Evolutionary conservation across 2,329 filamentous ascomycete genomes (phyloP).

Genomic region (Calonectria ilicicola): DNA sequence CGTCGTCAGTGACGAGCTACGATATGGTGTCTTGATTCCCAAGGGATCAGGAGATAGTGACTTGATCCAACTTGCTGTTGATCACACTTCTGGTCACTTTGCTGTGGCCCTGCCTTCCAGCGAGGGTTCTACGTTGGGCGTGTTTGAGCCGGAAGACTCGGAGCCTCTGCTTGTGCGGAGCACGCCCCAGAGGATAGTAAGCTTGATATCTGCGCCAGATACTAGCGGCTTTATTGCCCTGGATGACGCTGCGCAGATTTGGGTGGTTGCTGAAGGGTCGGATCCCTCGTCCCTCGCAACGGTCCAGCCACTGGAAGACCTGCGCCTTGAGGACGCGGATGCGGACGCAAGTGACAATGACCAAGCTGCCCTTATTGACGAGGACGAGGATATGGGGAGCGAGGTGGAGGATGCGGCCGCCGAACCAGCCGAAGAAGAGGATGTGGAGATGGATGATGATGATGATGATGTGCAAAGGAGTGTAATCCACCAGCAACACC

Average conservation of each 20-base stretch:
- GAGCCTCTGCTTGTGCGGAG: slow-evolving; percentile 70
- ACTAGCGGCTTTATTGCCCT: slow-evolving; percentile 81
- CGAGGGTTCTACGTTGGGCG: slow-evolving; percentile 67
- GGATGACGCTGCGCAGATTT: slow-evolving; percentile 81
- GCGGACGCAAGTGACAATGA: slow-evolving; percentile 43
- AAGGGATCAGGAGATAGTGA: slow-evolving; percentile 53
- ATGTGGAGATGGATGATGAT: slow-evolving; percentile 59
- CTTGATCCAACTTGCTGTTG: slow-evolving; percentile 78
- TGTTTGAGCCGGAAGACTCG: slow-evolving; percentile 74
- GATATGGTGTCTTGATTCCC: slow-evolving; percentile 72
- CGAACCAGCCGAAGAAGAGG: slow-evolving; percentile 54
- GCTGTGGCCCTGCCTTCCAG: slow-evolving; percentile 68
- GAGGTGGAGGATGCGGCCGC: slow-evolving; percentile 54
- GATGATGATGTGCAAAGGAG: slow-evolving; percentile 64
- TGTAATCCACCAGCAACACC: slow-evolving; percentile 75
- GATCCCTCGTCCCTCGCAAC: slow-evolving; percentile 64
- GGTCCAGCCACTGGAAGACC: slow-evolving; percentile 66
- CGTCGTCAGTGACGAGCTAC: slow-evolving; percentile 80
- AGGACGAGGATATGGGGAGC: slow-evolving; percentile 55
- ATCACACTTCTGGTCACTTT: slow-evolving; percentile 73
- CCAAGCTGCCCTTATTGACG: slow-evolving; percentile 43
- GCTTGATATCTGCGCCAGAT: slow-evolving; percentile 72
- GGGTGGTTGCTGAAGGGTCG: slow-evolving; percentile 70
- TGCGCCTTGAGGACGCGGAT: slow-evolving; percentile 59
- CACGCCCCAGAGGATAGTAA: slow-evolving; percentile 70